Evolutionary conservation across 2,329 filamentous ascomycete species (phyloP).

Genomic region (Atkinsonella texensis): DNA sequence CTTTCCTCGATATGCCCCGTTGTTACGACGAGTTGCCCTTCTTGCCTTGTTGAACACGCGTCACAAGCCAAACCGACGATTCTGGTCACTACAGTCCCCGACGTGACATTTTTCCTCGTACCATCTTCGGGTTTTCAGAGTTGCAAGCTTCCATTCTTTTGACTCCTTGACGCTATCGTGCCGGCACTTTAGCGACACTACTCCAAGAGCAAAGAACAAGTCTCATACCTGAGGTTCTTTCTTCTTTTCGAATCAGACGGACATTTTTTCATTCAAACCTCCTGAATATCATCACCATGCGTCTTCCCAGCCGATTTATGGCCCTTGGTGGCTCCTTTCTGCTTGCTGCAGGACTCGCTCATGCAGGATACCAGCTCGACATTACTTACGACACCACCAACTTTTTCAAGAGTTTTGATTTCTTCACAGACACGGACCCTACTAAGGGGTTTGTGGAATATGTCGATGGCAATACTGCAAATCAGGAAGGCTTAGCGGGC

Average conservation of each 20-base stretch:
- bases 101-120: not conserved
- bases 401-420: constrained; percentile 45
- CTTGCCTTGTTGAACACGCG: not conserved
- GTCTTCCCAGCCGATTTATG: constrained; percentile 11
- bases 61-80: not conserved
- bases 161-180: constrained; percentile 7
- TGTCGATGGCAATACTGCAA: constrained; percentile 45
- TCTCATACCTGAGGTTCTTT: not conserved
- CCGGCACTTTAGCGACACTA: constrained; percentile 9
- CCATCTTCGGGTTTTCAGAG: not conserved
- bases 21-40: not conserved
- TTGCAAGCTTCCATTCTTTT: not conserved
- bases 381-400: constrained; percentile 38
- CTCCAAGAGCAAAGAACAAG: not conserved
- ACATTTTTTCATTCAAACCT: not conserved
- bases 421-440: constrained; percentile 50
- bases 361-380: constrained; percentile 31
- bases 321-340: constrained; percentile 19
- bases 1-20: not conserved
- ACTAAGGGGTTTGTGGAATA: constrained; percentile 68
- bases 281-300: constrained; percentile 8
- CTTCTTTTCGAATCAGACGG: no score
- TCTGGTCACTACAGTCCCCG: not conserved
- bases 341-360: constrained; percentile 13
- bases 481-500: constrained; percentile 44